These are phyloP conservation scores for Hypoxylon cercidicola DNA, from an alignment of 495 filamentous ascomycete genomes.

Conservation along the genomic window DNA sequence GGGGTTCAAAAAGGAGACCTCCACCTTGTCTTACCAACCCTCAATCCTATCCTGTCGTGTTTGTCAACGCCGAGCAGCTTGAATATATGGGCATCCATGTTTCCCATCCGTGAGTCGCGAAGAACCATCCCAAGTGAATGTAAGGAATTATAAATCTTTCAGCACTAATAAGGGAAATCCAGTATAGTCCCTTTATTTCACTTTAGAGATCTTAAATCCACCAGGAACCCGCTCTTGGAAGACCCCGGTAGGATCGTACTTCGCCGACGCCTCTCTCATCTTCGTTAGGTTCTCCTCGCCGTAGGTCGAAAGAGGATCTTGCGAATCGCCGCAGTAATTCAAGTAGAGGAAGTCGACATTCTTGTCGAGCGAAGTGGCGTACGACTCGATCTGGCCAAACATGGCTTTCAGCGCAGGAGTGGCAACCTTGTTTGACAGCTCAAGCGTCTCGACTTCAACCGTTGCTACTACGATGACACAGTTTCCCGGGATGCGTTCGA, in stretches of 20 bases:
- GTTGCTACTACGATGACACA: slow-evolving; percentile 33
- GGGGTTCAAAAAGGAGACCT: too few relatives aligned
- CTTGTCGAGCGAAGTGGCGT: slow-evolving; percentile 20
- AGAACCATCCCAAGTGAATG: too few relatives aligned
- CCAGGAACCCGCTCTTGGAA: slow-evolving; percentile 57
- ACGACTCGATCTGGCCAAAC: slow-evolving; percentile 16
- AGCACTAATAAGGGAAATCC: too few relatives aligned
- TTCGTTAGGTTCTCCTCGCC: slow-evolving; percentile 54
- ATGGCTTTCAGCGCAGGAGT: slow-evolving; percentile 12
- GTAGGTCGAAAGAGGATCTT: slow-evolving; percentile 60
- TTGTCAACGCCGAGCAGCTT: too few relatives aligned
- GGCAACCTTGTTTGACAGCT: slow-evolving; percentile 14
- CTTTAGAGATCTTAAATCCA: slow-evolving; percentile 42
- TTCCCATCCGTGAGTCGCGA: too few relatives aligned
- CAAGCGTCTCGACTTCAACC: slow-evolving; percentile 30
- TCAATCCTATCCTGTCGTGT: too few relatives aligned
- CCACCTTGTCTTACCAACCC: too few relatives aligned
- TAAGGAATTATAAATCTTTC: too few relatives aligned
- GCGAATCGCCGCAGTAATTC: slow-evolving; percentile 55
- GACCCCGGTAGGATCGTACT: slow-evolving; percentile 61
- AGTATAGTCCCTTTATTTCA: slow-evolving; percentile 9
- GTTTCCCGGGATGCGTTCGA: slow-evolving; percentile 51
- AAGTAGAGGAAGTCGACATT: slow-evolving; percentile 38
- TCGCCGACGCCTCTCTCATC: slow-evolving; percentile 49
- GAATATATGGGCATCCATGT: too few relatives aligned